Conservation (phyloP, 768 basidiomycete genomes). For the Phylloporus rhodoxanthus region DNA sequence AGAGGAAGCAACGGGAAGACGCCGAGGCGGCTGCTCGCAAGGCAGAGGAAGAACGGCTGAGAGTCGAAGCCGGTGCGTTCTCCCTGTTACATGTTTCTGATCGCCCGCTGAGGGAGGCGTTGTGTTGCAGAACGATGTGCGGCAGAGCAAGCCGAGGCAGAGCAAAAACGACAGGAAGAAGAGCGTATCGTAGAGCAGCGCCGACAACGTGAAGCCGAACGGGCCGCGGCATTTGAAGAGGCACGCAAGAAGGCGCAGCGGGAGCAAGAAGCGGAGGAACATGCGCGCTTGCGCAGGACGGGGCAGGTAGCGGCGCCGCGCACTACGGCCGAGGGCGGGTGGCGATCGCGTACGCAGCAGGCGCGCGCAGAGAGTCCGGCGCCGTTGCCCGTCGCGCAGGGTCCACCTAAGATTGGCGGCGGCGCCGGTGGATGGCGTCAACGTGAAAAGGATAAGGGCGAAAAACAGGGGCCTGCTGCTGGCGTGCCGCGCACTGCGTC, state of each 20-base stretch:
- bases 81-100: slow-evolving; percentile 2
- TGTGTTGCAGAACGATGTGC: slow-evolving; percentile 42
- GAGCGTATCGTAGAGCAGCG: slow-evolving; percentile 48
- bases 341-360: slow-evolving; percentile 18
- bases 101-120: slow-evolving; percentile 1
- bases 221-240: slow-evolving; percentile 46
- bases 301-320: slow-evolving; percentile 22
- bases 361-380: slow-evolving; percentile 54
- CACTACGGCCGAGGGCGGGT: slow-evolving; percentile 14
- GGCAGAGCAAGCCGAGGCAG: slow-evolving; percentile 51
- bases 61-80: slow-evolving; percentile 47
- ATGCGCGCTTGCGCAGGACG: slow-evolving; percentile 31
- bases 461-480: slow-evolving; percentile 34
- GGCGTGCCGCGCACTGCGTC: slow-evolving; percentile 13
- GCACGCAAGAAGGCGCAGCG: slow-evolving; percentile 57
- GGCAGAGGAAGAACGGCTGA: slow-evolving; percentile 39
- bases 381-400: slow-evolving; percentile 28
- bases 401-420: slow-evolving; percentile 35
- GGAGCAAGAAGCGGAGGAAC: slow-evolving; percentile 65
- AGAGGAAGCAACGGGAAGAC: slow-evolving; percentile 31
- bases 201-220: slow-evolving; percentile 46
- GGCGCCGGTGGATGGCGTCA: slow-evolving; percentile 53
- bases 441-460: slow-evolving; percentile 40
- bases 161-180: slow-evolving; percentile 56
- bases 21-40: slow-evolving; percentile 13